A percentile compares a stretch with the other conserved stretches of the same genome.
Conservation (phyloP, 768 basidiomycete species). For the Serendipita sp. region DNA sequence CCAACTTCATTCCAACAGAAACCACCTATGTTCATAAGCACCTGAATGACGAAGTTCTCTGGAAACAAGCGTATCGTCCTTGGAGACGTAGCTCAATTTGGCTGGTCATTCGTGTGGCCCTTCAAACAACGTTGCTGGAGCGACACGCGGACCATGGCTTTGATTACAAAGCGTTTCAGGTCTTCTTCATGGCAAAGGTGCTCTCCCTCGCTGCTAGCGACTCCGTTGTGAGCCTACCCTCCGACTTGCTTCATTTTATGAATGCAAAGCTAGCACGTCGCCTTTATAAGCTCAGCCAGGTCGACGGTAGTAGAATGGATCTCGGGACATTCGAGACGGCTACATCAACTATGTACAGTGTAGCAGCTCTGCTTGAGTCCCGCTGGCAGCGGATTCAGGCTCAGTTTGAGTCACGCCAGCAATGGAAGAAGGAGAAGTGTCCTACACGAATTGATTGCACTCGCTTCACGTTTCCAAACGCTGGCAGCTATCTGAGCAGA, state of each 20-base stretch:
- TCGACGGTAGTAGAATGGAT: constrained; percentile 12
- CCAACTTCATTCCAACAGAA: not conserved
- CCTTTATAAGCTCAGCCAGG: constrained; percentile 12
- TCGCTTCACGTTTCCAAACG: not conserved
- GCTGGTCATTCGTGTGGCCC: constrained; percentile 32
- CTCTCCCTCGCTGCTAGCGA: constrained; percentile 14
- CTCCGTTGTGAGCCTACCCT: constrained; percentile 9
- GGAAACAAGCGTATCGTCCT: constrained; percentile 24
- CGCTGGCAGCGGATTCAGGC: constrained; percentile 23
- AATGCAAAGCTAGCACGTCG: constrained; percentile 17
- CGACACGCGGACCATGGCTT: not conserved
- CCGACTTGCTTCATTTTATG: constrained; percentile 20
- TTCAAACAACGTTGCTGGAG: constrained; percentile 21
- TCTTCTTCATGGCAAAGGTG: constrained; percentile 25
- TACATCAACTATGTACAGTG: constrained; percentile 8
- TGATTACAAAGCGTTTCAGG: constrained; percentile 34
- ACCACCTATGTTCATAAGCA: constrained; percentile 24
- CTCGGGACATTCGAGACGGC: not conserved
- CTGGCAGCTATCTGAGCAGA: not conserved
- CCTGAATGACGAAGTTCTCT: constrained; percentile 32
- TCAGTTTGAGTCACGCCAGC: constrained; percentile 15
- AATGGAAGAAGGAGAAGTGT: constrained; percentile 13
- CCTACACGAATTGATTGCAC: not conserved
- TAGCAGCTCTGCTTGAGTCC: constrained; percentile 17
- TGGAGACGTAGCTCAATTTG: constrained; percentile 39